Conservation (phyloP, 2,329 filamentous ascomycete species). For the Alternaria sp. region DNA sequence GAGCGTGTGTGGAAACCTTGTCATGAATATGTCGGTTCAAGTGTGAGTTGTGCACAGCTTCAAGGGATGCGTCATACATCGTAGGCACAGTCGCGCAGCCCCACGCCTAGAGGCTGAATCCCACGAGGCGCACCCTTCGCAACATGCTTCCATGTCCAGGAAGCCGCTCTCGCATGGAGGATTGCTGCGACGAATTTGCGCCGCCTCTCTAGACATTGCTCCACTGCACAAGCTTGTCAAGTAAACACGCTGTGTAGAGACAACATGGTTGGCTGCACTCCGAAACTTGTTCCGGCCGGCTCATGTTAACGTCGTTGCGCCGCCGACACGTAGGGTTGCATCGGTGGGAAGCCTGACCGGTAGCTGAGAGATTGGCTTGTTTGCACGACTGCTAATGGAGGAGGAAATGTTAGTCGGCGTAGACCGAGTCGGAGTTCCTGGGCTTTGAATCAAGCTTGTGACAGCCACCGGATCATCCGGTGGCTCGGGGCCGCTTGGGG, state of each 20-base stretch:
- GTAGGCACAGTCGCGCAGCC: slow-evolving; percentile 11
- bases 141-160: slow-evolving; percentile 16
- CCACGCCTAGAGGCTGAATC: slow-evolving; percentile 14
- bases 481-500: slow-evolving; percentile 22
- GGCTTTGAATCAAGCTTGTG: slow-evolving; percentile 10
- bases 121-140: slow-evolving; percentile 16
- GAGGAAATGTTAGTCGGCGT: slow-evolving; percentile 3
- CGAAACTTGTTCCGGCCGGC: background rate
- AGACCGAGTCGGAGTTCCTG: slow-evolving; percentile 11
- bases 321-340: slow-evolving; percentile 19
- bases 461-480: slow-evolving; percentile 23
- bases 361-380: slow-evolving; percentile 21
- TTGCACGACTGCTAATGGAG: slow-evolving; percentile 17
- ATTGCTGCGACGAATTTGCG: slow-evolving; percentile 8
- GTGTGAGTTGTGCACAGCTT: slow-evolving; percentile 2
- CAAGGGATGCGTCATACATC: slow-evolving; percentile 2
- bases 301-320: slow-evolving; percentile 8
- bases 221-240: slow-evolving; percentile 9
- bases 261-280: slow-evolving; percentile 1
- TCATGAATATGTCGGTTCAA: background rate
- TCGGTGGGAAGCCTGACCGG: slow-evolving; percentile 15
- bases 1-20: background rate
- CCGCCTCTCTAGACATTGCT: slow-evolving; percentile 4
- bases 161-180: slow-evolving; percentile 7
- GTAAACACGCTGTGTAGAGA: background rate